Conservation (phyloP, 495 filamentous ascomycete genomes). For the Pyrenopolyporus hunteri region DNA sequence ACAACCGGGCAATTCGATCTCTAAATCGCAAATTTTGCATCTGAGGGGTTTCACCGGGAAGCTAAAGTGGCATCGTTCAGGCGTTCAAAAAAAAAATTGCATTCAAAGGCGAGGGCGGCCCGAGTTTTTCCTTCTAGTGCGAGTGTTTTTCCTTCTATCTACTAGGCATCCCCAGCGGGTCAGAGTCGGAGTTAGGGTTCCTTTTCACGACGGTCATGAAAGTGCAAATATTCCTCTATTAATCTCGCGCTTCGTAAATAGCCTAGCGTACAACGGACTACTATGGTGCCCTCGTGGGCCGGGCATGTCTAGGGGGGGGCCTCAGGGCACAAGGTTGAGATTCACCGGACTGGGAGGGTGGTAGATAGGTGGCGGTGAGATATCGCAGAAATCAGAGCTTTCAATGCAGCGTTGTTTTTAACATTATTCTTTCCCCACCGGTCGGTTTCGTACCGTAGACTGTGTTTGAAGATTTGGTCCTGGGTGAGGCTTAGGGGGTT, state of each 20-base stretch:
- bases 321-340: slow-evolving; percentile 17
- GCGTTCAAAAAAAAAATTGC: slow-evolving; percentile 34
- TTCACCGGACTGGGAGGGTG: background rate
- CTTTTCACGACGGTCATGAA: slow-evolving; percentile 14
- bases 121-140: slow-evolving; percentile 6
- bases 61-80: slow-evolving; percentile 24
- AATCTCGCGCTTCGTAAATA: slow-evolving; percentile 20
- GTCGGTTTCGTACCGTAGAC: slow-evolving; percentile 1
- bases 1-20: slow-evolving; percentile 67
- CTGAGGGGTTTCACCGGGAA: slow-evolving; percentile 2
- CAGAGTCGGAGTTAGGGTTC: slow-evolving; percentile 32
- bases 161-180: slow-evolving; percentile 17
- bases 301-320: slow-evolving; percentile 3
- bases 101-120: slow-evolving; percentile 2
- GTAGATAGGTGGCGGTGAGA: slow-evolving; percentile 14
- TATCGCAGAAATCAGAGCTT: slow-evolving; percentile 11
- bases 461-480: background rate
- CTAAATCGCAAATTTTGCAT: slow-evolving; percentile 61
- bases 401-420: slow-evolving; percentile 6
- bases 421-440: background rate
- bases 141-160: slow-evolving; percentile 8
- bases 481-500: slow-evolving; percentile 17
- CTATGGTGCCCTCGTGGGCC: slow-evolving; percentile 11
- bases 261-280: slow-evolving; percentile 10
- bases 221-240: slow-evolving; percentile 2